Conservation (phyloP, 176 grass and related monocot genomes). For the Otatea glauca region DNA sequence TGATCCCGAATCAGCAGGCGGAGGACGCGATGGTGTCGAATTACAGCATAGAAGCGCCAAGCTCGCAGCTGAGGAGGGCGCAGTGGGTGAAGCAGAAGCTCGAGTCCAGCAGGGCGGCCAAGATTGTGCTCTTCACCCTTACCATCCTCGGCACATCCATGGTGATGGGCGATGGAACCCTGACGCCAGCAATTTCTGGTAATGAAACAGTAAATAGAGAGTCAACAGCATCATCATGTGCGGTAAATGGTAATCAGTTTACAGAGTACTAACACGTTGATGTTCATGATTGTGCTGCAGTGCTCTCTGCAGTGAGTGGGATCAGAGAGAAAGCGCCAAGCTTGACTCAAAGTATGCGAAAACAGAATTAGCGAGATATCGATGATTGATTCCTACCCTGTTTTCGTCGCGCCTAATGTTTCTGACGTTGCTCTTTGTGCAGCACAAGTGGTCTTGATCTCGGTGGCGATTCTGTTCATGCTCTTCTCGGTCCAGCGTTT, state of each 20-base stretch:
- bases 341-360: constrained; percentile 61
- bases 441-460: constrained; percentile 68
- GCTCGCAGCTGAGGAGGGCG: constrained; percentile 47
- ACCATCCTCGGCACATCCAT: constrained; percentile 84
- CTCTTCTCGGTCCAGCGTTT: constrained; percentile 77
- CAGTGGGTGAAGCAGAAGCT: constrained; percentile 62
- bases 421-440: constrained; percentile 15
- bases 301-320: constrained; percentile 71
- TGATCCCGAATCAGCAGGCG: constrained; percentile 72
- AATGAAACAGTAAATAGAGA: neutral
- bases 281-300: constrained; percentile 36
- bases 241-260: neutral
- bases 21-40: constrained; percentile 72
- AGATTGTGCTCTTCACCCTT: constrained; percentile 55
- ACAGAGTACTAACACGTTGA: constrained; percentile 10
- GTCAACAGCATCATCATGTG: neutral
- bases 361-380: neutral
- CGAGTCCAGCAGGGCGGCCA: constrained; percentile 55
- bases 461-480: constrained; percentile 65
- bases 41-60: constrained; percentile 54
- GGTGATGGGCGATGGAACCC: constrained; percentile 78
- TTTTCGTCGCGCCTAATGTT: constrained; percentile 23
- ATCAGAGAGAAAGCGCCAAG: constrained; percentile 72
- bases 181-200: constrained; percentile 82
- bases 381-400: neutral